Percentiles rank a stretch among this genome's conserved stretches.
Evolutionary conservation across 1,284 basidiomycete species (phyloP).

Genomic region (Xanthoconium separans): DNA sequence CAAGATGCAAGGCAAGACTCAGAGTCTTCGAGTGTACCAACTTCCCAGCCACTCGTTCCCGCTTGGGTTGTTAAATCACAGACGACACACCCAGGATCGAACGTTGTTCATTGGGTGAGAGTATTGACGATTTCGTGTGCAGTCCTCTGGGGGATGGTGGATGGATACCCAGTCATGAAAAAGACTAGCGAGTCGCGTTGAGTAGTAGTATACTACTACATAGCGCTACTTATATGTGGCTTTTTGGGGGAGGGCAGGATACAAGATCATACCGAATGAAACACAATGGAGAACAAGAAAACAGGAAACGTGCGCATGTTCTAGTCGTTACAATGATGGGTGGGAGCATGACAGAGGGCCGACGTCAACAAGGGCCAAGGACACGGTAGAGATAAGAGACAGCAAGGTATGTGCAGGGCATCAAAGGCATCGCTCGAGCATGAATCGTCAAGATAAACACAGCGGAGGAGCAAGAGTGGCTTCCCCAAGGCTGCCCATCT

Average conservation of each 20-base stretch:
- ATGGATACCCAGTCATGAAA: constrained; percentile 1
- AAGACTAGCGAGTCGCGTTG: constrained; percentile 19
- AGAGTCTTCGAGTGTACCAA: constrained; percentile 5
- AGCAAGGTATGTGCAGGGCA: constrained; percentile 25
- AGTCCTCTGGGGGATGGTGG: constrained; percentile 1
- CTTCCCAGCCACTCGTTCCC: not conserved
- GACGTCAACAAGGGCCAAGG: constrained; percentile 24
- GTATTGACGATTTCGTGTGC: constrained; percentile 3
- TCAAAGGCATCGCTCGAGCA: constrained; percentile 27
- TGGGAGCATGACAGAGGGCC: constrained; percentile 20
- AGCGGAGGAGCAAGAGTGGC: constrained; percentile 14
- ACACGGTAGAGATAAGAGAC: constrained; percentile 17
- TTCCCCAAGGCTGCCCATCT: constrained; percentile 13
- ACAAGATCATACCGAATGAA: constrained; percentile 21
- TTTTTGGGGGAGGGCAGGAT: constrained; percentile 14
- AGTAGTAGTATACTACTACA: constrained; percentile 12
- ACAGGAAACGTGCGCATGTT: constrained; percentile 48
- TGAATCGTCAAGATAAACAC: constrained; percentile 28
- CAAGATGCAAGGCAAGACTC: constrained; percentile 7
- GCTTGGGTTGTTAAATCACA: constrained; percentile 6
- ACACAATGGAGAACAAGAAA: constrained; percentile 32
- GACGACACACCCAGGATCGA: constrained; percentile 4
- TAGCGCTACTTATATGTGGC: constrained; percentile 13
- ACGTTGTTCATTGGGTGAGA: constrained; percentile 11
- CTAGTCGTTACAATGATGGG: constrained; percentile 61